Evolutionary conservation across 352 stramenopile species (phyloP).

Genomic region (Pythium utonaiense): DNA sequence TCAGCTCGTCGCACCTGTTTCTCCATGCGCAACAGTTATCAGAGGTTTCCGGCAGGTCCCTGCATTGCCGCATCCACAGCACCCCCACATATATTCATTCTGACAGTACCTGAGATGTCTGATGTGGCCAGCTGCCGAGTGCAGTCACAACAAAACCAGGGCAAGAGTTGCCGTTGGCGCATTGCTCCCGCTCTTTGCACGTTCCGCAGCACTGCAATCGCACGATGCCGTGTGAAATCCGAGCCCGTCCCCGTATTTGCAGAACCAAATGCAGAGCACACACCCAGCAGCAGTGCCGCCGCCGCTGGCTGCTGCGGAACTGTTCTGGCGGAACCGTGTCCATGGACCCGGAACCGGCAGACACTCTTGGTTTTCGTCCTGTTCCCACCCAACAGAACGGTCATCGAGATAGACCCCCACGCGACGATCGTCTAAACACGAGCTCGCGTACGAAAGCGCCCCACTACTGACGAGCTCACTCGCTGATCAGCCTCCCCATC

Average conservation of each 20-base stretch:
- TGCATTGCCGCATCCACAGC: background rate
- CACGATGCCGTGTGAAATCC: conserved; percentile 1
- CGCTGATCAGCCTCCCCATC: background rate
- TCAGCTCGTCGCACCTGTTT: background rate
- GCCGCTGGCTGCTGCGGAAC: background rate
- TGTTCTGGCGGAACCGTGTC: conserved; percentile 1
- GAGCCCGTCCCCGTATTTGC: background rate
- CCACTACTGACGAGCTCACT: background rate
- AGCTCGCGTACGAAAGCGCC: conserved; percentile 12
- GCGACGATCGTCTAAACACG: background rate
- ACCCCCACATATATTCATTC: background rate
- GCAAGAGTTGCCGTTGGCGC: conserved; percentile 2
- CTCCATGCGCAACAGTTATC: background rate
- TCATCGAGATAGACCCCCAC: conserved; percentile 1
- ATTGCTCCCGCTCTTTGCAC: background rate
- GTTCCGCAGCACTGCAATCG: background rate
- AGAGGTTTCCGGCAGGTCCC: background rate
- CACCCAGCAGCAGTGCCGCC: conserved; percentile 1
- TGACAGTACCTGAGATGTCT: background rate
- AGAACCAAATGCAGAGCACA: background rate
- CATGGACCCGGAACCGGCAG: background rate
- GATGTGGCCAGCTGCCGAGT: conserved; percentile 2
- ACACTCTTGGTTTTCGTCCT: conserved; percentile 15
- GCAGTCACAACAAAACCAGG: background rate
- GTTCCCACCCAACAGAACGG: background rate